These are phyloP conservation scores for Populus trichocarpa DNA, from an alignment of 441 rosid species.

Conservation along the genomic window DNA sequence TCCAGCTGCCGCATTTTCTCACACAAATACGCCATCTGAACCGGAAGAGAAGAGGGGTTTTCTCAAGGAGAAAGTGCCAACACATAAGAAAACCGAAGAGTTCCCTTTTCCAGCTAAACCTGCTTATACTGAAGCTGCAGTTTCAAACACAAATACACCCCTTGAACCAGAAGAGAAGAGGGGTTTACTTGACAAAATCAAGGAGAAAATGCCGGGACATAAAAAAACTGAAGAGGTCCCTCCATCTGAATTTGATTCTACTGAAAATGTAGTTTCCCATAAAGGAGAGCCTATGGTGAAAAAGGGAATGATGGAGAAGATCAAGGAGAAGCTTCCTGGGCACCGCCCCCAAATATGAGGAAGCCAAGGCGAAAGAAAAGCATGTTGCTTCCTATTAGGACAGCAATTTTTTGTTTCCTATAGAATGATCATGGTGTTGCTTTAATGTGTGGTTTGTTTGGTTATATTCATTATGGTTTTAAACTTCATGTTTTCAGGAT, in stretches of 20 bases:
- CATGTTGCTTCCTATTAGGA: too few relatives aligned
- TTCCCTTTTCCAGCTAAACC: not conserved
- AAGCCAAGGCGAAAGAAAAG: conserved; percentile 39
- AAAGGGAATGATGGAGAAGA: conserved; percentile 73
- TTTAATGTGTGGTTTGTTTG: not conserved
- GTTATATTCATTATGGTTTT: too few relatives aligned
- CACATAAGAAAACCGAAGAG: too few relatives aligned
- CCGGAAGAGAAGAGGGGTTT: too few relatives aligned
- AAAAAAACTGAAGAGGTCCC: conserved; percentile 39
- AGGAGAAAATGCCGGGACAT: conserved; percentile 65
- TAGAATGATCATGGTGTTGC: not conserved
- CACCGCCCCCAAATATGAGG: conserved; percentile 49
- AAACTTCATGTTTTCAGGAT: not conserved
- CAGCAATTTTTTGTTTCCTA: too few relatives aligned
- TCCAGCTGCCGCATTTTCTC: not conserved
- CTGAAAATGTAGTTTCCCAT: conserved; percentile 16
- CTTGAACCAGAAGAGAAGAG: not conserved
- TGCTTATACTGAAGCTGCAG: not conserved
- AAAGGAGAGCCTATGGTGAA: conserved; percentile 46
- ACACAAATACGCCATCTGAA: not conserved
- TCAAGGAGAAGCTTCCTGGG: conserved; percentile 79
- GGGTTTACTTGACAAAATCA: conserved; percentile 48
- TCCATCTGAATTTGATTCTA: conserved; percentile 9
- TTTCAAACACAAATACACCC: not conserved
- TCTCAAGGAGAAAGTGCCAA: too few relatives aligned